Percentiles rank a stretch among this genome's conserved stretches.
phyloP scores from a whole-genome alignment of 139 green algal genomes.

The Trebouxia sp. region DNA sequence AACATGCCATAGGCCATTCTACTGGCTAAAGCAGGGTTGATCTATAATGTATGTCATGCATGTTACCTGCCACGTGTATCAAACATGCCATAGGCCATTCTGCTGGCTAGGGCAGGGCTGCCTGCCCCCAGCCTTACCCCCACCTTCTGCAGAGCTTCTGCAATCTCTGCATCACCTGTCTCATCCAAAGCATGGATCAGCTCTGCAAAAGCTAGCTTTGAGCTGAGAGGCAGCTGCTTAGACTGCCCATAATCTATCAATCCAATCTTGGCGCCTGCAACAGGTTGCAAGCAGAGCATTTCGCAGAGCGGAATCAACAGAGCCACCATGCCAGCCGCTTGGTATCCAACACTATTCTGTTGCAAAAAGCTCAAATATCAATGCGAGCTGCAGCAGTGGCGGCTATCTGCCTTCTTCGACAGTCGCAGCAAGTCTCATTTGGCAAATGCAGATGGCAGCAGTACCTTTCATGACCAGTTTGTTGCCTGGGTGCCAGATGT shows the following conservation, averaged over 20 bases:
- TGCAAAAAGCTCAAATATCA: no score
- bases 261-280: conserved; percentile 63
- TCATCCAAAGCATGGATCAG: conserved; percentile 75
- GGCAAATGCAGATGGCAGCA: no score
- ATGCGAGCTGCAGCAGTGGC: no score
- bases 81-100: conserved; percentile 94
- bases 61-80: conserved; percentile 78
- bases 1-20: conserved; percentile 94
- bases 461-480: no score
- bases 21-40: conserved; percentile 34
- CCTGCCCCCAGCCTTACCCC: conserved; percentile 14
- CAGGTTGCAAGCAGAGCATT: not conserved
- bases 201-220: conserved; percentile 70
- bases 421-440: no score
- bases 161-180: conserved; percentile 2
- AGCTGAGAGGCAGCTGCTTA: conserved; percentile 81
- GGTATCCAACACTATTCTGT: no score
- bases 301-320: no score
- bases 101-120: conserved; percentile 36
- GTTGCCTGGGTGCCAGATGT: no score
- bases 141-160: not conserved
- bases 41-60: no score
- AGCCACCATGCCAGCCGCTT: no score
- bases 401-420: no score
- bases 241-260: conserved; percentile 95